Evolutionary conservation across 805 yeast genomes (phyloP), one percentile per base, ranked within the genome.

Genomic region (Ogataea paraovalis): DNA sequence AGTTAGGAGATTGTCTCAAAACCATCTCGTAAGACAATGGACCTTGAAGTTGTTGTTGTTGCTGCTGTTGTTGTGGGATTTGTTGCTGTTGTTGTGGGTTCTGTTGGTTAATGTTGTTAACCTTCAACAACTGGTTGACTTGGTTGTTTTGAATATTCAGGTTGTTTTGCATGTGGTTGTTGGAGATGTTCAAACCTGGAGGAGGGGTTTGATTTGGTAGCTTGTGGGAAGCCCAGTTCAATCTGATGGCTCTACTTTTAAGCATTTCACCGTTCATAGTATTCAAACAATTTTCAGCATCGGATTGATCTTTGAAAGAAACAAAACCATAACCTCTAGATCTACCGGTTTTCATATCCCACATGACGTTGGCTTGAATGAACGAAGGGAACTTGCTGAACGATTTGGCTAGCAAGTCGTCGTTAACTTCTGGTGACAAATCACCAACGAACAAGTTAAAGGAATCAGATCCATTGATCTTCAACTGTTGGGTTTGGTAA

Each of bases 281-380:
- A 47, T 74, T 75, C 54, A 87, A 70, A 25, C 95, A 95, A 44
- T 64, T 66, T 57, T 85, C 88, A 2, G 96, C 96, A 54, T 87
- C 92, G 18, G 71, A 67, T 52, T 75, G 78, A 22, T 75, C 78
- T 23, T 71, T 65, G 59, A 90, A 90, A 1, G 92, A 83, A 12
- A 88, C 94, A 66, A 90, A 89, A 2, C 97, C 96, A 61, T 89
- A 89, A 33, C 96, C 96, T 68, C 96, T 75, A 2, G 96, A 87
- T 62, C 96, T 75, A 39, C 95, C 94, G 22, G 94, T 85, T 64
- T 87, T 91, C 95, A 88, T 87, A 64, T 90, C 96, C 96, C 97
- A 89, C 96, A 89, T 90, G 28, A 89, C 96, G 57, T 89, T 90
- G 12, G 96, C 96, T 64, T 87, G 94, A 41, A 79, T 70, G 58